These are phyloP conservation scores for Scolecobasidium constrictum DNA, from an alignment of 2,329 filamentous ascomycete species.

Conservation along the genomic window DNA sequence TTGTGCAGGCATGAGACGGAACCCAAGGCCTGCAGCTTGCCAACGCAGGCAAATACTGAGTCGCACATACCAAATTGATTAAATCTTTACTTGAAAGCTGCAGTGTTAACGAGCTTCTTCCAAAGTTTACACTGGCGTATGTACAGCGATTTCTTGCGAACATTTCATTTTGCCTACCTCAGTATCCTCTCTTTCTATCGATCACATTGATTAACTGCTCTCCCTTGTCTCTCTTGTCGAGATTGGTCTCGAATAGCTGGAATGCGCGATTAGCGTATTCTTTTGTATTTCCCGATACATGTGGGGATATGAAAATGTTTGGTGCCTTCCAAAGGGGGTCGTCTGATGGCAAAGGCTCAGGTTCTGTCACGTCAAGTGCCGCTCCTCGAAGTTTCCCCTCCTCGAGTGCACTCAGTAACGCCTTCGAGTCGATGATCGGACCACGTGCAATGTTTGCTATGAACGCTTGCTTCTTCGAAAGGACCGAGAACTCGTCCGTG, in stretches of 20 bases:
- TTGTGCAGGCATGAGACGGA: too few species aligned
- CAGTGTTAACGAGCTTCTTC: too few species aligned
- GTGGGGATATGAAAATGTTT: constrained; percentile 60
- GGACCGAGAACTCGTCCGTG: constrained; percentile 40
- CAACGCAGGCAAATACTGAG: too few species aligned
- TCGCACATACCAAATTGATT: too few species aligned
- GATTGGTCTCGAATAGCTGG: constrained; percentile 47
- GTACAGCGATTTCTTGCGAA: too few species aligned
- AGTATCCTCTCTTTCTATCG: constrained; percentile 51
- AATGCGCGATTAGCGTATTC: constrained; percentile 47
- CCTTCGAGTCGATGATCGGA: constrained; percentile 48
- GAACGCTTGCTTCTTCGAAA: constrained; percentile 46
- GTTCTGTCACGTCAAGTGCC: constrained; percentile 68
- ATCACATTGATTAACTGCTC: constrained; percentile 51
- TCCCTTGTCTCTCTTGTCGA: constrained; percentile 41
- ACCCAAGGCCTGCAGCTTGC: too few species aligned
- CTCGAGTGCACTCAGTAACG: constrained; percentile 51
- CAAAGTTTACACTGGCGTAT: too few species aligned
- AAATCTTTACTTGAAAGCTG: too few species aligned
- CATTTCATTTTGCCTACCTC: too few species aligned
- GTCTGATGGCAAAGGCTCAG: constrained; percentile 60
- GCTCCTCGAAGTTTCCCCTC: constrained; percentile 50
- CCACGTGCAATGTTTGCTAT: constrained; percentile 64
- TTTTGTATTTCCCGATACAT: constrained; percentile 45
- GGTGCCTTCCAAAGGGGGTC: constrained; percentile 59